These are phyloP conservation scores for Metarhizium rileyi DNA, from an alignment of 2,329 filamentous ascomycete species.

Conservation along the genomic window DNA sequence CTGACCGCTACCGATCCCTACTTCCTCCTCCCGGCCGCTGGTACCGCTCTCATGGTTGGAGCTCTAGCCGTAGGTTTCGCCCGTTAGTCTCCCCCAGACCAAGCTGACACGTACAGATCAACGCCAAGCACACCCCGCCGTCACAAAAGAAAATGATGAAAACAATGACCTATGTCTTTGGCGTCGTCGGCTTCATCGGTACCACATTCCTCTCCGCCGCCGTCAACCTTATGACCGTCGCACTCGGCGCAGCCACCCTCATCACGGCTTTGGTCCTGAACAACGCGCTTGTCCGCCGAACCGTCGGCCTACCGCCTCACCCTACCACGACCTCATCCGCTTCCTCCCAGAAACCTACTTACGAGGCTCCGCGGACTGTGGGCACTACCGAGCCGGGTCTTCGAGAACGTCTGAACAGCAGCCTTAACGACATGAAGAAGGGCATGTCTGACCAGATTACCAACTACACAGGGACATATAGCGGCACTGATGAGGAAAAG, in stretches of 20 bases:
- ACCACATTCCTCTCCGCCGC: constrained; percentile 38
- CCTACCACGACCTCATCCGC: constrained; percentile 10
- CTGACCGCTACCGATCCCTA: constrained; percentile 68
- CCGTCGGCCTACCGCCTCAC: constrained; percentile 27
- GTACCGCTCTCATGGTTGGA: constrained; percentile 45
- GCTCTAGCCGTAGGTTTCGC: constrained; percentile 39
- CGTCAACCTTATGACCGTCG: constrained; percentile 38
- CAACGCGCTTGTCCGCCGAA: constrained; percentile 27
- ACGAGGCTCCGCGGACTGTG: constrained; percentile 24
- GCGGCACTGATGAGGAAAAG: constrained; percentile 22
- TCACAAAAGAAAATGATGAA: constrained; percentile 28
- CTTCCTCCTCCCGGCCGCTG: constrained; percentile 59
- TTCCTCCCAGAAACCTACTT: constrained; percentile 15
- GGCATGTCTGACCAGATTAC: constrained; percentile 23
- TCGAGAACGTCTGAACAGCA: constrained; percentile 22
- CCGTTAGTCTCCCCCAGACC: background rate
- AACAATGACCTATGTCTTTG: constrained; percentile 33
- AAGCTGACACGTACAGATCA: constrained; percentile 19
- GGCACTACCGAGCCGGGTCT: constrained; percentile 13
- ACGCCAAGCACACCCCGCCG: constrained; percentile 22
- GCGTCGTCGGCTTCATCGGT: constrained; percentile 32
- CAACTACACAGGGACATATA: constrained; percentile 24
- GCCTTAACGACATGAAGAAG: constrained; percentile 28
- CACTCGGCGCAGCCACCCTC: constrained; percentile 28
- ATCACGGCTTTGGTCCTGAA: constrained; percentile 29